Evolutionary conservation across 2,329 filamentous ascomycete genomes (phyloP).

Genomic region (Rutstroemia sp.): DNA sequence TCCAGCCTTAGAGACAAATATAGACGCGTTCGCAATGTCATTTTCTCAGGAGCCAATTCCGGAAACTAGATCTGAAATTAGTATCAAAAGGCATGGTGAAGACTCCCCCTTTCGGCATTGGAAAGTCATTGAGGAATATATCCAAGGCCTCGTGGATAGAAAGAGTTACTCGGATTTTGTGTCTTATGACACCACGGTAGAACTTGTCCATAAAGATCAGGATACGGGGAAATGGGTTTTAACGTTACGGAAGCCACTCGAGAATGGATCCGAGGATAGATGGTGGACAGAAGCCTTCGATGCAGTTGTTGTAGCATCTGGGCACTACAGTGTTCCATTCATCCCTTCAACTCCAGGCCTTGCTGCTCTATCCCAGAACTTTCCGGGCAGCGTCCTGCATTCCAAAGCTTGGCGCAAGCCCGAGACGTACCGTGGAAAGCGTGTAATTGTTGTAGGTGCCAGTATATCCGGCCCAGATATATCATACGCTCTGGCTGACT

Average conservation of each 20-base stretch:
- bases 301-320: conserved; percentile 57
- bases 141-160: conserved; percentile 43
- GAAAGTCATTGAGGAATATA: conserved; percentile 46
- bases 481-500: conserved; percentile 42
- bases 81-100: conserved; percentile 42
- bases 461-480: conserved; percentile 60
- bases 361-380: conserved; percentile 45
- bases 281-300: conserved; percentile 62
- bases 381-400: conserved; percentile 50
- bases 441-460: conserved; percentile 52
- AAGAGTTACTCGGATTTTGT: conserved; percentile 47
- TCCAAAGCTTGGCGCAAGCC: conserved; percentile 68
- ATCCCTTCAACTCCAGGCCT: conserved; percentile 55
- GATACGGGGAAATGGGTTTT: conserved; percentile 42
- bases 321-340: conserved; percentile 59
- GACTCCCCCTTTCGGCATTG: conserved; percentile 57
- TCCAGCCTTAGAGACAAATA: conserved; percentile 58
- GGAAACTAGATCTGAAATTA: conserved; percentile 33
- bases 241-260: conserved; percentile 39
- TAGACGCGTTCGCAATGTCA: conserved; percentile 51
- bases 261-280: conserved; percentile 37
- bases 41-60: conserved; percentile 52
- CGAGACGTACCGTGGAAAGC: conserved; percentile 47
- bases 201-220: conserved; percentile 44
- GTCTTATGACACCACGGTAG: conserved; percentile 53